Base-by-base conservation (phyloP, 495 filamentous ascomycete genomes). In the Xylaria grammica region DNA sequence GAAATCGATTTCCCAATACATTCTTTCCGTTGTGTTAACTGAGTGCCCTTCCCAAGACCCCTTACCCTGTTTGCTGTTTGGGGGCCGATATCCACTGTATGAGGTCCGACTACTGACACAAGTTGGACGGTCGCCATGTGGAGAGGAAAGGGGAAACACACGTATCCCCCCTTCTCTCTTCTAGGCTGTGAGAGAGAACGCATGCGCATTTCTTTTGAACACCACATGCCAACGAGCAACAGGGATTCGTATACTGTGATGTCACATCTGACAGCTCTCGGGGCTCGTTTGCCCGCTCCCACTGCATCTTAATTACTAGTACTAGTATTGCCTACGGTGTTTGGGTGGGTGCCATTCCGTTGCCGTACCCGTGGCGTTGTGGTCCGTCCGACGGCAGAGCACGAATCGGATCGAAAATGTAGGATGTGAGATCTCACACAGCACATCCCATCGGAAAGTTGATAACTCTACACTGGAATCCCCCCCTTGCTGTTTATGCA, bases 401-500 rank as follows among this genome's bases (percentile, higher is more conserved):
- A 60, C 63, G 63, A 65, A 65, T 65, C 45, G 48, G 63, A 60
- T 65, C 34, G 27, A 49, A 24, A 51, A 65, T 59, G 54, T 42
- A 54, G 36, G 56, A 54, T 65, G 64, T 67, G 65, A 72, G 57
- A 69, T 71, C 65, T 69, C 66, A 68, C 62, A 66, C 60, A 63
- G 59, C 60, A 59, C 71, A 69, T 67, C 62, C 53, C 20, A 57
- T 58, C 44, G 62, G 62, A 38, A 26, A 46, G 22, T 38, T 20
- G 22, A 49, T 30, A 20, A 24, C 13, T 20, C 19, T 60, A 55
- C 20, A 45, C 65, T 70, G 67, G 63, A 64, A 55, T 67, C 72
- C 65, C 72, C 65, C 72, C 69, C 69, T 69, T 69, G 60, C 67
- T 69, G 63, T 70, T 63, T 69, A 66, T 74, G 72, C 59, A 72